Percentiles rank a stretch among this genome's conserved stretches.
Conservation (phyloP, 2,329 filamentous ascomycete species). For the Diplodia corticola region DNA sequence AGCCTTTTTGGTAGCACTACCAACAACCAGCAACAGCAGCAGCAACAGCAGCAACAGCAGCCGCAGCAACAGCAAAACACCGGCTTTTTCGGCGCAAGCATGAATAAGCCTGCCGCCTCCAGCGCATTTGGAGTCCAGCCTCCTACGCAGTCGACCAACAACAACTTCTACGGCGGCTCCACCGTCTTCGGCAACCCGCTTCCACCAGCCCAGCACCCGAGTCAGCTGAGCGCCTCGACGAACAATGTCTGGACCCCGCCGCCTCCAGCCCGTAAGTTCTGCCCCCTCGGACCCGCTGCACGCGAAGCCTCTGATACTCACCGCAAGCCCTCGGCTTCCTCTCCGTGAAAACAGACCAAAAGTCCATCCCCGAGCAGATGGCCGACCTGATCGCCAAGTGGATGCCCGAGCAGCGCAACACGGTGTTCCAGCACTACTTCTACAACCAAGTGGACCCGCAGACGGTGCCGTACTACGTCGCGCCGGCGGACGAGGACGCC, state of each 20-base stretch:
- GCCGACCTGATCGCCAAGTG: slow-evolving; percentile 70
- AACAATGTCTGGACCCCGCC: slow-evolving; percentile 20
- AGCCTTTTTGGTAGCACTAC: slow-evolving; percentile 44
- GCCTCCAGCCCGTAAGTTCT: slow-evolving; percentile 15
- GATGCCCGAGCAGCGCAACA: slow-evolving; percentile 67
- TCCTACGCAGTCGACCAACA: not conserved
- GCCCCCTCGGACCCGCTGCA: not conserved
- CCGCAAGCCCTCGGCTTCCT: slow-evolving; percentile 25
- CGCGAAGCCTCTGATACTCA: not conserved
- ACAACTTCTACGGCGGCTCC: slow-evolving; percentile 28
- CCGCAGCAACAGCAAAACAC: slow-evolving; percentile 21
- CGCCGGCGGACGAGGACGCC: slow-evolving; percentile 68
- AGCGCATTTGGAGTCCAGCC: slow-evolving; percentile 5
- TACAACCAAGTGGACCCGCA: slow-evolving; percentile 81
- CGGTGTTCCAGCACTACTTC: slow-evolving; percentile 79
- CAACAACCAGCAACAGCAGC: slow-evolving; percentile 16
- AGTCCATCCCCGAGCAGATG: slow-evolving; percentile 74
- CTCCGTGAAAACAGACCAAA: slow-evolving; percentile 59
- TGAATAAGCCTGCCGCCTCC: slow-evolving; percentile 38
- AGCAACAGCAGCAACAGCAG: slow-evolving; percentile 23
- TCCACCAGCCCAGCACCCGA: slow-evolving; percentile 7
- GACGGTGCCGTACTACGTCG: slow-evolving; percentile 74
- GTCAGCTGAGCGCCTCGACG: slow-evolving; percentile 1
- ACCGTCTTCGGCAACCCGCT: slow-evolving; percentile 39
- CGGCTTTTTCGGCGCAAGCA: slow-evolving; percentile 22